These are phyloP conservation scores for Colletotrichum sp. DNA, from an alignment of 2,329 filamentous ascomycete species.

Conservation along the genomic window DNA sequence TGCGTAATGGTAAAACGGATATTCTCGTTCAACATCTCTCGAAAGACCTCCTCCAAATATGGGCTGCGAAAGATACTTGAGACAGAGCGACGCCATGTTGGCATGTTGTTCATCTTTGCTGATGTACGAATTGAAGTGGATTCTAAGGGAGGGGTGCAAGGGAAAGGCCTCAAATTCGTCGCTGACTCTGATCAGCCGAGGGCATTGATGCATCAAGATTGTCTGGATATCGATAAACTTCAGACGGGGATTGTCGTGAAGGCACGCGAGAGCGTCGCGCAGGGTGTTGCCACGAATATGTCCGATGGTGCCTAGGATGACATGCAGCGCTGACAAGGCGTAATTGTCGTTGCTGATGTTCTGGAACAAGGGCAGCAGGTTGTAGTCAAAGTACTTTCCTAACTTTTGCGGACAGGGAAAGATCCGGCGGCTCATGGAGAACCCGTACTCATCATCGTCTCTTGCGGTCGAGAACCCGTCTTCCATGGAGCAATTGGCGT, in stretches of 20 bases:
- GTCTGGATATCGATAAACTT: not conserved
- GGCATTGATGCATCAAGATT: slow-evolving; percentile 6
- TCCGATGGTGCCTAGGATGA: not conserved
- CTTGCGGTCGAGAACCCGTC: not conserved
- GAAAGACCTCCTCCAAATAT: not conserved
- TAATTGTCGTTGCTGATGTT: slow-evolving; percentile 12
- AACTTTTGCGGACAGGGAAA: slow-evolving; percentile 17
- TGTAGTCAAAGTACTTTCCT: slow-evolving; percentile 15
- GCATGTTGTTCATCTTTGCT: slow-evolving; percentile 15
- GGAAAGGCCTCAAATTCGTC: not conserved
- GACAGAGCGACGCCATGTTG: slow-evolving; percentile 24
- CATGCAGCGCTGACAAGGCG: not conserved
- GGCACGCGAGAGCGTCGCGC: slow-evolving; percentile 1
- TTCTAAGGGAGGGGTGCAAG: slow-evolving; percentile 2
- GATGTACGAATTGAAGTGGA: slow-evolving; percentile 11
- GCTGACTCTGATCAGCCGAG: slow-evolving; percentile 11
- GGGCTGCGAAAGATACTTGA: slow-evolving; percentile 22
- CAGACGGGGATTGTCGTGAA: not conserved
- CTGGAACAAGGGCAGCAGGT: slow-evolving; percentile 24
- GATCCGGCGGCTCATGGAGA: not conserved
- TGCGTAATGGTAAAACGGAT: slow-evolving; percentile 24
- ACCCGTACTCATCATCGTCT: not conserved
- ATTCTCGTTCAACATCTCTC: not conserved
- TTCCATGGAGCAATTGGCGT: slow-evolving; percentile 17
- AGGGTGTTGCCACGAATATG: not conserved